Percentiles rank a stretch among this genome's conserved stretches.
Conservation (phyloP, 805 yeast genomes). For the Cyberlindnera mycetangii region DNA sequence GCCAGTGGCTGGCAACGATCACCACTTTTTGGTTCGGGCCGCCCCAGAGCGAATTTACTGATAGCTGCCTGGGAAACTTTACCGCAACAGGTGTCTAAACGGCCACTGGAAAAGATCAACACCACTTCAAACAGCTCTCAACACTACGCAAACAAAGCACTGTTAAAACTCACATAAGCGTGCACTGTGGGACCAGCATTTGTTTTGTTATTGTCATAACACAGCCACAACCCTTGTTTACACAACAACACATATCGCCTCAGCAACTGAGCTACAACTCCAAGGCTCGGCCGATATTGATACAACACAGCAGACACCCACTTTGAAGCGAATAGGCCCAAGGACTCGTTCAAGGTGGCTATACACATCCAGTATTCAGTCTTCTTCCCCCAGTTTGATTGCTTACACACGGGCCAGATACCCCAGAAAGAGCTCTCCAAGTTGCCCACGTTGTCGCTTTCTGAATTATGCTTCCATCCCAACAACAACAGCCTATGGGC, state of each 20-base stretch:
- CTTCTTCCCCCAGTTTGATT: no score
- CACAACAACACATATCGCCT: background rate
- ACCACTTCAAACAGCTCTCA: no score
- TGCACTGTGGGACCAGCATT: background rate
- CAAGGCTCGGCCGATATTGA: no score
- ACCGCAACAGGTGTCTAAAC: background rate
- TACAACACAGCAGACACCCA: no score
- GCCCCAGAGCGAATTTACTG: background rate
- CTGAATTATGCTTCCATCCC: constrained; percentile 10
- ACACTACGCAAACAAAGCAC: background rate
- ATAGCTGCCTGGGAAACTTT: constrained; percentile 12
- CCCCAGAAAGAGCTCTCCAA: no score
- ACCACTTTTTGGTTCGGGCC: background rate
- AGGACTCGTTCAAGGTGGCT: no score
- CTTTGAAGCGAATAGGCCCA: no score
- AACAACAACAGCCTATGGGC: constrained; percentile 11
- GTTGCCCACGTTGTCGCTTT: background rate
- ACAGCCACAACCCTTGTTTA: constrained; percentile 2
- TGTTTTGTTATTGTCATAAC: background rate
- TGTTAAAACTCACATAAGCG: background rate
- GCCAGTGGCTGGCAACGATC: background rate
- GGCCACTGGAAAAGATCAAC: no score
- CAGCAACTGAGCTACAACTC: background rate
- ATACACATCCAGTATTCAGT: no score
- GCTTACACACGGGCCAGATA: no score